Evolutionary conservation across 345 rosid genomes (phyloP).

Genomic region (Chamaenerion angustifolium): DNA sequence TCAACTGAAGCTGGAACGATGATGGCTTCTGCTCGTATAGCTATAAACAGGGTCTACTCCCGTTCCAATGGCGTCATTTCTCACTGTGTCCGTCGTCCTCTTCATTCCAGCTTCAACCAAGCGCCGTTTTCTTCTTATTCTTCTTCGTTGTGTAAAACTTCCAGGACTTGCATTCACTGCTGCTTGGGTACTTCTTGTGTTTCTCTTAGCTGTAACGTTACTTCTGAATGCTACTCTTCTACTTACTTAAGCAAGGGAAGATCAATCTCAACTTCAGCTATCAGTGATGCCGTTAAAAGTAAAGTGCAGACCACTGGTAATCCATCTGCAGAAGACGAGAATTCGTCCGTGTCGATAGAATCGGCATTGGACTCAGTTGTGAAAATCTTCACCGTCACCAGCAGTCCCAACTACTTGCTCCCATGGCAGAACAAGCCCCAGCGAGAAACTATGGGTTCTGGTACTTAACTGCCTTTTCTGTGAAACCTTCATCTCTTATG

Average conservation of each 20-base stretch:
- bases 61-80: no score
- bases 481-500: slow-evolving; percentile 2
- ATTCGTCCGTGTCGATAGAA: slow-evolving; percentile 25
- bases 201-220: not conserved
- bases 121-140: no score
- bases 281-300: not conserved
- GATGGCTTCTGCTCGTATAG: no score
- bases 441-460: slow-evolving; percentile 67
- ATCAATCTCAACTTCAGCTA: not conserved
- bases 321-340: slow-evolving; percentile 2
- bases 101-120: no score
- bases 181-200: no score
- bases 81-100: no score
- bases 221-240: not conserved
- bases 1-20: no score
- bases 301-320: not conserved
- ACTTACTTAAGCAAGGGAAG: not conserved
- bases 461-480: slow-evolving; percentile 12
- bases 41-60: no score
- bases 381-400: slow-evolving; percentile 46
- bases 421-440: slow-evolving; percentile 83
- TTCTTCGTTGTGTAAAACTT: no score
- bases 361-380: slow-evolving; percentile 55
- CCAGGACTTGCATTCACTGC: no score
- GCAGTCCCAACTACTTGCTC: slow-evolving; percentile 41